Percentiles rank a stretch among this genome's conserved stretches.
Evolutionary conservation across 1,284 basidiomycete species (phyloP).

Genomic region (Afroboletus lepidellus): DNA sequence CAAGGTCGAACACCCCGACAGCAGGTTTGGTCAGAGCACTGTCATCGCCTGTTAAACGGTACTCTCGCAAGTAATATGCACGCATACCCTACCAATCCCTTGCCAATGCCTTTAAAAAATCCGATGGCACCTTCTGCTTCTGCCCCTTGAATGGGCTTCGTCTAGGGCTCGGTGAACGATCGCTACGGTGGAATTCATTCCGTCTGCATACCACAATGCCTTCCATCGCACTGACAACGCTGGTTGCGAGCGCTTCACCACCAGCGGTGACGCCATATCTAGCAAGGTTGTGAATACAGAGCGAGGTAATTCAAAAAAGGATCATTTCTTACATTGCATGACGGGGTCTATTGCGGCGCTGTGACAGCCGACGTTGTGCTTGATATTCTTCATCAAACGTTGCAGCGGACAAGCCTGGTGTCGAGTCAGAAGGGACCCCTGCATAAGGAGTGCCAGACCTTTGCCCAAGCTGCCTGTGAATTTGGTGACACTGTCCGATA

Average conservation of each 20-base stretch:
- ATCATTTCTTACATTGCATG: slow-evolving; percentile 78
- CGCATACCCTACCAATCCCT: slow-evolving; percentile 88
- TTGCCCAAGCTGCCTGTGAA: slow-evolving; percentile 97
- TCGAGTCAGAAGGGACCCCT: slow-evolving; percentile 3
- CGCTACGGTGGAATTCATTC: not conserved
- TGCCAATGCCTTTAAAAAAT: slow-evolving; percentile 98
- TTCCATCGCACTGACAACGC: slow-evolving; percentile 94
- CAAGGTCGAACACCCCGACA: slow-evolving; percentile 94
- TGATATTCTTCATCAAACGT: slow-evolving; percentile 98
- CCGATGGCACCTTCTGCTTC: slow-evolving; percentile 92
- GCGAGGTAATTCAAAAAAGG: not conserved
- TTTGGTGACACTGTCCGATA: slow-evolving; percentile 95
- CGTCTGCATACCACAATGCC: slow-evolving; percentile 77
- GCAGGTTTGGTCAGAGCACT: slow-evolving; percentile 95
- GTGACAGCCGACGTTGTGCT: slow-evolving; percentile 82
- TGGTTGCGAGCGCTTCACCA: slow-evolving; percentile 91
- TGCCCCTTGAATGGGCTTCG: slow-evolving; percentile 96
- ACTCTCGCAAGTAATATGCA: slow-evolving; percentile 5
- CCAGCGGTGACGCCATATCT: slow-evolving; percentile 94
- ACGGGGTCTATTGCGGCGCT: slow-evolving; percentile 90
- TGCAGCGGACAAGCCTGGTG: slow-evolving; percentile 87
- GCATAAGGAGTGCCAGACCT: slow-evolving; percentile 47
- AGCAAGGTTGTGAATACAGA: slow-evolving; percentile 14
- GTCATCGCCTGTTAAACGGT: slow-evolving; percentile 18
- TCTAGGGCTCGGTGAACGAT: slow-evolving; percentile 40